These are phyloP conservation scores for Alternaria triticina DNA, from an alignment of 2,329 filamentous ascomycete species.

Conservation along the genomic window DNA sequence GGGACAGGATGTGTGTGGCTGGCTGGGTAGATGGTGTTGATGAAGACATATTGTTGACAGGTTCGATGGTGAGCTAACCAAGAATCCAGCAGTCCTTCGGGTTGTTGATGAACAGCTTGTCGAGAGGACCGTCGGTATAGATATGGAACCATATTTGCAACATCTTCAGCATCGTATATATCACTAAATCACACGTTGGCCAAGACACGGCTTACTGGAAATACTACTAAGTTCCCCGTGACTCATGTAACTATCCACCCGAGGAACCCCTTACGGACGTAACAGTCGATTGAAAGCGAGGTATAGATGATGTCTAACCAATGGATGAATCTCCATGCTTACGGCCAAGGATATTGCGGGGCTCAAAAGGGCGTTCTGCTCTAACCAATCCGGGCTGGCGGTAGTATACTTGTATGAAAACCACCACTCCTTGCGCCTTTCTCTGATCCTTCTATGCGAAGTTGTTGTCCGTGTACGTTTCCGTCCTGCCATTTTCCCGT, in stretches of 20 bases:
- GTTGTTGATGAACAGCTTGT: too few species aligned
- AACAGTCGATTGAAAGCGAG: background rate
- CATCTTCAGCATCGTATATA: background rate
- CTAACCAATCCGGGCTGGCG: background rate
- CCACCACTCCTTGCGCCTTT: background rate
- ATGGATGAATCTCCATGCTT: background rate
- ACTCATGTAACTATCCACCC: background rate
- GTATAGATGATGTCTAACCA: background rate
- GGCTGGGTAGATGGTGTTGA: background rate
- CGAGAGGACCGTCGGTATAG: background rate
- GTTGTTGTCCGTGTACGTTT: slow-evolving; percentile 14
- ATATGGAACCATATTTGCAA: background rate
- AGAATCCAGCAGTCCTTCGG: too few species aligned
- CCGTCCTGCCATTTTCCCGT: background rate
- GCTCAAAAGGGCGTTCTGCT: background rate
- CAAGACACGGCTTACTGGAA: background rate
- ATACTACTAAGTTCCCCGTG: background rate
- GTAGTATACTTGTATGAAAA: background rate
- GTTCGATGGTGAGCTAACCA: background rate
- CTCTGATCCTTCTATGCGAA: slow-evolving; percentile 10
- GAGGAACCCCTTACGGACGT: background rate
- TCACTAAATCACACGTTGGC: background rate
- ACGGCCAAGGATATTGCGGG: background rate
- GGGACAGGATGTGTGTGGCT: slow-evolving; percentile 23
- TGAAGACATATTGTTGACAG: background rate